Evolutionary conservation across 2,329 filamentous ascomycete species (phyloP).

Genomic region (Fusarium euwallaceae): DNA sequence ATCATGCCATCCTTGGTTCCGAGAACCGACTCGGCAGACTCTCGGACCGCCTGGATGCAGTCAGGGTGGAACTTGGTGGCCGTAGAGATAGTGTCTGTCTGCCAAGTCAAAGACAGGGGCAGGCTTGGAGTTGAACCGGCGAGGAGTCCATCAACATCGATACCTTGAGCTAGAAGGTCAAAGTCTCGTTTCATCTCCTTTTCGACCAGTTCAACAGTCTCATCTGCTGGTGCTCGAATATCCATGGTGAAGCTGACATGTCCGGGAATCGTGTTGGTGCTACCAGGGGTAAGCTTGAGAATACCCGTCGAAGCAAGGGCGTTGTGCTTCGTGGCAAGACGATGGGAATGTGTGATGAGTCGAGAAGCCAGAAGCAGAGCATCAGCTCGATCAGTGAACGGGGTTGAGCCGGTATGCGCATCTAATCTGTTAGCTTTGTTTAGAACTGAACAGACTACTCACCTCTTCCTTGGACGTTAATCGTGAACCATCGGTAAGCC

Average conservation of each 20-base stretch:
- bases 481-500: constrained; percentile 46
- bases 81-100: constrained; percentile 69
- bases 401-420: constrained; percentile 45
- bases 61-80: constrained; percentile 74
- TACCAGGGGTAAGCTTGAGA: constrained; percentile 62
- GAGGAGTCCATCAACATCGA: constrained; percentile 55
- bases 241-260: constrained; percentile 75
- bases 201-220: constrained; percentile 66
- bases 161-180: constrained; percentile 62
- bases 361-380: constrained; percentile 47
- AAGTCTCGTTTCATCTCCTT: constrained; percentile 54
- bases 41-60: constrained; percentile 73
- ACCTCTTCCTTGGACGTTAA: constrained; percentile 44
- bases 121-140: constrained; percentile 51
- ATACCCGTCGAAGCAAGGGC: constrained; percentile 50
- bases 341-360: constrained; percentile 47
- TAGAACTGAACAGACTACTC: background rate
- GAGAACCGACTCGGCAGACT: constrained; percentile 62
- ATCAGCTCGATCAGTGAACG: constrained; percentile 49
- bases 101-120: constrained; percentile 68
- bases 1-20: constrained; percentile 42
- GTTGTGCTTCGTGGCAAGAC: constrained; percentile 37
- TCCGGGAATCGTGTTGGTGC: constrained; percentile 77
- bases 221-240: constrained; percentile 68
- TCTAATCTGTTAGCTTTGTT: constrained; percentile 48